Percentiles rank a stretch among this genome's conserved stretches.
These are phyloP conservation scores for Haplosporangium sp. DNA, from an alignment of 371 early-diverging fungal genomes.

Conservation along the genomic window DNA sequence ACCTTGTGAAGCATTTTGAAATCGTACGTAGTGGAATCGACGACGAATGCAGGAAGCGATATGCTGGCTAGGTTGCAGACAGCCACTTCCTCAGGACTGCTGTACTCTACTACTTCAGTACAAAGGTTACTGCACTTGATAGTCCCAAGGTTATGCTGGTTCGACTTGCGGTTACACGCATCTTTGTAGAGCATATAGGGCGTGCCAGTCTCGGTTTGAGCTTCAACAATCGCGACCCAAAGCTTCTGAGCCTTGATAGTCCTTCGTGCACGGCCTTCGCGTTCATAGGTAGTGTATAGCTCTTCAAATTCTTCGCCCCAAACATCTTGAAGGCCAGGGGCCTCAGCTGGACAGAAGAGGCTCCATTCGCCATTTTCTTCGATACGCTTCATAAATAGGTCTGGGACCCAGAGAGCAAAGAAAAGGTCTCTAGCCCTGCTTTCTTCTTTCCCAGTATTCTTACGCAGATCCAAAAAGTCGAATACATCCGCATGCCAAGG, in stretches of 20 bases:
- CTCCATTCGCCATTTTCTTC: constrained; percentile 96
- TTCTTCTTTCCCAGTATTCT: constrained; percentile 99
- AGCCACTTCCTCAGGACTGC: constrained; percentile 96
- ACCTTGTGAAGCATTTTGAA: constrained; percentile 82
- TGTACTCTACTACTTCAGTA: constrained; percentile 98
- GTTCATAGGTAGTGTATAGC: constrained; percentile 92
- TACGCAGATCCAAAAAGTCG: constrained; percentile 97
- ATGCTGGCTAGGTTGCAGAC: constrained; percentile 99
- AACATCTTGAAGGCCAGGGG: constrained; percentile 90
- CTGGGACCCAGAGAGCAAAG: constrained; percentile 98
- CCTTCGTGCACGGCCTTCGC: constrained; percentile 85
- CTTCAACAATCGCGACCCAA: constrained; percentile 98
- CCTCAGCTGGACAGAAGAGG: constrained; percentile 98
- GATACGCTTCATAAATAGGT: constrained; percentile 99
- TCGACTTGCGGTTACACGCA: constrained; percentile 92
- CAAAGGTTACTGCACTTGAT: constrained; percentile 92
- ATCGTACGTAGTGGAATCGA: constrained; percentile 72
- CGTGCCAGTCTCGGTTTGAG: constrained; percentile 99
- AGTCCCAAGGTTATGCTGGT: constrained; percentile 98
- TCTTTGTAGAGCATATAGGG: constrained; percentile 99
- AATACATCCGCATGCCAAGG: constrained; percentile 99
- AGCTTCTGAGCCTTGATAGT: constrained; percentile 97
- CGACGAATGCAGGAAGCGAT: constrained; percentile 95
- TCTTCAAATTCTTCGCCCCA: constrained; percentile 98
- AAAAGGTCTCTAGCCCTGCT: constrained; percentile 97